Evolutionary conservation across 768 basidiomycete species (phyloP).

Genomic region (Cystobasidium onofrii): DNA sequence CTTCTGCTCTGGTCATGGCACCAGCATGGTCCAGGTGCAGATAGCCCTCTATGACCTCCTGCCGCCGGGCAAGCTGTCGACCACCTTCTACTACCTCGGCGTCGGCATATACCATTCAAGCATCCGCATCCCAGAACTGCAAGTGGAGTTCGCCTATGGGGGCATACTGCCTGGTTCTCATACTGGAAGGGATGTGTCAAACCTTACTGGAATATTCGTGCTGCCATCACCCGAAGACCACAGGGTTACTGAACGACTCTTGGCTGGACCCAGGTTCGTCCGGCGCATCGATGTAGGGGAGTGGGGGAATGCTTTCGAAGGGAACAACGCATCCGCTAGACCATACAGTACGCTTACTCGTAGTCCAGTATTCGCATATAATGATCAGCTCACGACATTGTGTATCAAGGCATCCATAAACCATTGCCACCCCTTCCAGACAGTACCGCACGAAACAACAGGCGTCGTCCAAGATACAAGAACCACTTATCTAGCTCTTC

Average conservation of each 20-base stretch:
- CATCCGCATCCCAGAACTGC: slow-evolving; percentile 21
- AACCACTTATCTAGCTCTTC: neutral
- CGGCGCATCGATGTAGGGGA: slow-evolving; percentile 5
- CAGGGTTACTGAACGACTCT: slow-evolving; percentile 4
- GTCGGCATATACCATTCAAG: slow-evolving; percentile 19
- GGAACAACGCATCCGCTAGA: neutral
- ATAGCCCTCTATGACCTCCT: slow-evolving; percentile 27
- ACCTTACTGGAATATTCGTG: slow-evolving; percentile 10
- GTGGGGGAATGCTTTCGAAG: neutral
- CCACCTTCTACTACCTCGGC: slow-evolving; percentile 14
- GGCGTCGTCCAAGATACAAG: neutral
- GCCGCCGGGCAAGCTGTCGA: slow-evolving; percentile 8
- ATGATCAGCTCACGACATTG: neutral
- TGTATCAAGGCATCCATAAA: neutral
- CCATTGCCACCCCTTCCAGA: slow-evolving; percentile 8
- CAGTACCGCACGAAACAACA: neutral
- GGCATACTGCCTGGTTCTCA: slow-evolving; percentile 3
- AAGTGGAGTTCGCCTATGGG: slow-evolving; percentile 25
- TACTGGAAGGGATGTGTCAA: neutral
- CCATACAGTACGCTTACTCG: neutral
- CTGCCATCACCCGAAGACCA: slow-evolving; percentile 22
- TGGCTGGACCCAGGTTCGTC: slow-evolving; percentile 25
- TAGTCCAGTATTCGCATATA: neutral
- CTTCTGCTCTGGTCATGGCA: neutral
- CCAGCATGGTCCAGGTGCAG: neutral